These are phyloP conservation scores for Colletotrichum lindemuthianum DNA, from an alignment of 2,329 filamentous ascomycete species.

Conservation along the genomic window DNA sequence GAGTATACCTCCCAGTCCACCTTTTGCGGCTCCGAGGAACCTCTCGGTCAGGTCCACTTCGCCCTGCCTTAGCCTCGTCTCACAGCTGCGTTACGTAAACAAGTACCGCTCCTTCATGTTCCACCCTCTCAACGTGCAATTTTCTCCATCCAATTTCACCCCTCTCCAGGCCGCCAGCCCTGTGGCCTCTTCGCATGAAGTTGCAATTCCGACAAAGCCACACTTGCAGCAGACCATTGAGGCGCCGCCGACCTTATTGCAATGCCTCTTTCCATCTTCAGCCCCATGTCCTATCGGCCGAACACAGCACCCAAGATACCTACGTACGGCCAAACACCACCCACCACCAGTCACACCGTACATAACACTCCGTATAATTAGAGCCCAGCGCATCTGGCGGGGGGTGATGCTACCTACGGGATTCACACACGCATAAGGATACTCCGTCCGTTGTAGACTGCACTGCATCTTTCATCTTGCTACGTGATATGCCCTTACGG, in stretches of 20 bases:
- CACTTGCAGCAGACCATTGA: slow-evolving; percentile 34
- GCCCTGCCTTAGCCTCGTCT: slow-evolving; percentile 9
- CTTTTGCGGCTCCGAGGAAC: slow-evolving; percentile 21
- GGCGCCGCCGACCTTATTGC: slow-evolving; percentile 22
- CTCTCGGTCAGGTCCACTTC: slow-evolving; percentile 9
- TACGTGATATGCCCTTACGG: no score
- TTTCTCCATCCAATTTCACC: slow-evolving; percentile 30
- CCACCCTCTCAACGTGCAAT: slow-evolving; percentile 20
- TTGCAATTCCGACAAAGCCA: slow-evolving; percentile 34
- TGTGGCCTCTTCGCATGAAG: slow-evolving; percentile 28
- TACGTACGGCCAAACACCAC: slow-evolving; percentile 1
- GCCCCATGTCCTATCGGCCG: slow-evolving; percentile 4
- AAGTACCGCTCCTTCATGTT: slow-evolving; percentile 17
- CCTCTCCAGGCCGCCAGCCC: slow-evolving; percentile 3
- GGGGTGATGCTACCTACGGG: no score
- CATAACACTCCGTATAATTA: no score
- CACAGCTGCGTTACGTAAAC: slow-evolving; percentile 25
- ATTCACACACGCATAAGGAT: no score
- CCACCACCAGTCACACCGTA: background rate
- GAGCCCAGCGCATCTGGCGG: no score
- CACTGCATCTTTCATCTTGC: no score
- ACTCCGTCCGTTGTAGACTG: no score
- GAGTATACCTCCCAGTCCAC: background rate
- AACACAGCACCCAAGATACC: slow-evolving; percentile 5
- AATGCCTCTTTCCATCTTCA: slow-evolving; percentile 23